Base-by-base conservation (phyloP, 2,329 filamentous ascomycete species). In the Emericellopsis cladophorae region DNA sequence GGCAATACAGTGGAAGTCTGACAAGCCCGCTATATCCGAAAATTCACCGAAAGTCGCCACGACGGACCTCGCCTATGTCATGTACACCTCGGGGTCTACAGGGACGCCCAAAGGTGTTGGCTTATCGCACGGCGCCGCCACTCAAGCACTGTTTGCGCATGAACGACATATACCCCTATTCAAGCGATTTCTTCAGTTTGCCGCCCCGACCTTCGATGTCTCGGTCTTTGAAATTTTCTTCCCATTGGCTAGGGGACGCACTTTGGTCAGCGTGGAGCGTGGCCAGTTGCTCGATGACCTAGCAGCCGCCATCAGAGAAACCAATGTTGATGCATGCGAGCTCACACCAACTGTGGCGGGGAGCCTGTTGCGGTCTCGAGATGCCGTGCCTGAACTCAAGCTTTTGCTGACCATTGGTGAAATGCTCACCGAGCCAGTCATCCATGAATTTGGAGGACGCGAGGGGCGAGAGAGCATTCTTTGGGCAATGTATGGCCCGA, bases 191-290 rank as follows among this genome's bases (percentile, higher is more conserved):
- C 71, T 95, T 1, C 89, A 95, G 56, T 95, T 95, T 57, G 89
- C 89, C 5, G 82, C 87, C 4, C 86, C 89, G 1, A 95, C 88
- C 0, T 95, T 95, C 55, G 89, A 95, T 58, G 89, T 95, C 7
- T 94, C 86, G 0, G 81, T 95, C 6, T 95, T 95, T 55, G 89
- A 95, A 55, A 89, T 93, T 7, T 95, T 95, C 67, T 95, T 95
- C 48, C 84, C 89, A 0, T 65, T 89, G 14, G 81, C 79, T 46
- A 70, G 86, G 43, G 83, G 83, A 3, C 66, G 66, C 18, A 94
- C 86, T 0, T 64, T 95, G 2, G 75, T 90, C 37, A 74, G 76
- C 42, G 86, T 81, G 48, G 72, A 78, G 42, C 75, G 88, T 23
- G 66, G 68, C 38, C 67, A 74, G 29, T 76, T 95, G 67, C 67